Base-by-base conservation (phyloP, 2,329 filamentous ascomycete species). In the Epichloe sibirici region DNA sequence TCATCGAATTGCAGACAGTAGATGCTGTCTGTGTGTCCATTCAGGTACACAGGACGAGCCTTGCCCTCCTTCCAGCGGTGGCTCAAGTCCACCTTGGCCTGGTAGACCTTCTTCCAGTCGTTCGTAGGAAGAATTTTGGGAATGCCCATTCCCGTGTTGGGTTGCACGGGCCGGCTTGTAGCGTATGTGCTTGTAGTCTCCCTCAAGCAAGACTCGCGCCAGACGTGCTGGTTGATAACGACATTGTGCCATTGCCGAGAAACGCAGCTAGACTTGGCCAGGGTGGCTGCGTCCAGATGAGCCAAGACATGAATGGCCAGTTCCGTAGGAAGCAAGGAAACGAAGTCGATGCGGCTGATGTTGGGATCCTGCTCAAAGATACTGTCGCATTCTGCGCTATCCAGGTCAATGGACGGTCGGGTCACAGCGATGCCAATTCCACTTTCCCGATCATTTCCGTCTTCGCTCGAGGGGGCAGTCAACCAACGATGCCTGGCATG, bases 1-100 rank as follows among this genome's bases (percentile, higher is more conserved):
- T 97, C 91, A 66, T 98, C 93, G 66, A 97, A 98, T 65, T 98
- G 93, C 53, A 95, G 81, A 68, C 93, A 98, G 71, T 98, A 98
- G 53, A 98, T 94, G 58, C 90, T 96, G 67, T 98, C 93, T 28
- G 84, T 83, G 66, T 98, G 93, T 2, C 93, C 93, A 61, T 93
- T 89, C 23, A 98, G 77, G 67, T 96, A 97, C 52, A 95, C 82
- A 0, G 89, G 85, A 45, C 82, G 84, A 8, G 90, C 88, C 58
- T 84, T 83, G 52, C 87, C 86, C 49, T 83, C 74, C 61, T 81
- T 83, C 93, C 93, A 98, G 57, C 87, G 82, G 58, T 76, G 74
- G 59, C 89, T 85, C 56, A 98, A 77, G 56, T 86, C 78, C 55
- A 83, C 79, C 59, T 88, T 85, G 45, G 87, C 85, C 59, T 82